phyloP scores from a whole-genome alignment of 108 stramenopile species.

The Nitzschia putrida region DNA sequence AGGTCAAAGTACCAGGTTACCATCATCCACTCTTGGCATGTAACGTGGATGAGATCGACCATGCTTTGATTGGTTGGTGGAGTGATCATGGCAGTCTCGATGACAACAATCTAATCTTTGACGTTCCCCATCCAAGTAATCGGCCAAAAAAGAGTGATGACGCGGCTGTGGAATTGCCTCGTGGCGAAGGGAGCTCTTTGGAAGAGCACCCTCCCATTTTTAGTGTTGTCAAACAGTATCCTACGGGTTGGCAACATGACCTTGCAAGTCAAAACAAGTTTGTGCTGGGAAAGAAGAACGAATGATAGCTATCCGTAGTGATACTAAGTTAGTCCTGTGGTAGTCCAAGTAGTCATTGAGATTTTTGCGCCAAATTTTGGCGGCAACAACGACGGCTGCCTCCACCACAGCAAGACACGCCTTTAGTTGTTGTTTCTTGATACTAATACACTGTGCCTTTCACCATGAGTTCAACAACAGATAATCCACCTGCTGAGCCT shows the following conservation, averaged over 20 bases:
- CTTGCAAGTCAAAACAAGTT: not conserved
- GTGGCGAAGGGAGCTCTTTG: too few species aligned
- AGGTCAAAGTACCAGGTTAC: constrained; percentile 44
- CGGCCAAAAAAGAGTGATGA: constrained; percentile 15
- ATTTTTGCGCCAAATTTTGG: not conserved
- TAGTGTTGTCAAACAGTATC: constrained; percentile 55
- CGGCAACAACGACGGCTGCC: constrained; percentile 3
- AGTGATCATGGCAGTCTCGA: constrained; percentile 31
- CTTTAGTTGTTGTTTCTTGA: too few species aligned
- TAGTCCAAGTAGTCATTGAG: not conserved
- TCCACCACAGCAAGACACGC: not conserved
- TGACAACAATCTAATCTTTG: constrained; percentile 49
- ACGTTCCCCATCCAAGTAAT: constrained; percentile 59
- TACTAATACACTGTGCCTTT: too few species aligned
- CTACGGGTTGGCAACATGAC: constrained; percentile 24
- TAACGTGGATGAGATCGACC: constrained; percentile 57
- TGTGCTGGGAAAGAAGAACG: not conserved
- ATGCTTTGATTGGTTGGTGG: constrained; percentile 41
- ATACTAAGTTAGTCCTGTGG: not conserved
- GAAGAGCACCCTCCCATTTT: constrained; percentile 34
- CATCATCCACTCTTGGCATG: constrained; percentile 61
- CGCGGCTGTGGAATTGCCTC: not conserved
- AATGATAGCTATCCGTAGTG: not conserved
- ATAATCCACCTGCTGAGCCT: not conserved
- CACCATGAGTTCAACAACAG: constrained; percentile 14